Evolutionary conservation across 2,329 filamentous ascomycete species (phyloP), one percentile per base, ranked within the genome.

Genomic region (Fusarium torulosum): DNA sequence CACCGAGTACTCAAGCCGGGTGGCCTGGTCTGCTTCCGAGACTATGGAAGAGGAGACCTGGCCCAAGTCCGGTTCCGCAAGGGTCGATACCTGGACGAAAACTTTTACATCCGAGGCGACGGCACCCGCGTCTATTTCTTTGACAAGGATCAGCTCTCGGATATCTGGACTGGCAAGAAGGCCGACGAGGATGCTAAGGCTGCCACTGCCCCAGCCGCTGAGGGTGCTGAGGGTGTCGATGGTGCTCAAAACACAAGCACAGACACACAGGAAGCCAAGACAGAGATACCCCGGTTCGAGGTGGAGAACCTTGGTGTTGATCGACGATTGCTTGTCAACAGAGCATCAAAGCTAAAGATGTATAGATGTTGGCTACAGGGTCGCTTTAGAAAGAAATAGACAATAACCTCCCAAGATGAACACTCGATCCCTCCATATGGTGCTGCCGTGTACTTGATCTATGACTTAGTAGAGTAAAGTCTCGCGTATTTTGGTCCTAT

Each of bases 121-220:
- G 96, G 96, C 3, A 99, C 96, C 6, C 87, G 96, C 8, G 96
- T 99, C 0, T 99, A 98, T 79, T 99, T 99, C 79, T 99, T 99
- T 75, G 95, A 97, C 58, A 85, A 89, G 77, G 90, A 94, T 33
- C 91, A 99, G 80, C 82, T 99, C 53, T 85, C 86, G 53, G 78
- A 85, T 42, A 95, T 98, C 61, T 98, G 95, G 95, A 84, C 84
- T 23, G 86, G 85, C 33, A 75, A 76, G 51, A 70, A 61, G 47
- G 64, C 51, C 59, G 52, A 59, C 4, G 67, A 73, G 15, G 74
- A 74, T 31, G 35, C 35, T 21, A 27, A 53, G 40, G 47, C 63
- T 62, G 53, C 31, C 27, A 35, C 37, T 8, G 44, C 40, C 17
- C 47, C 53, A 6, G 31, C 53, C 27, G 53, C 41, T 40, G 58